Conservation (phyloP, 805 yeast species). For the Ogataea haglerorum region DNA sequence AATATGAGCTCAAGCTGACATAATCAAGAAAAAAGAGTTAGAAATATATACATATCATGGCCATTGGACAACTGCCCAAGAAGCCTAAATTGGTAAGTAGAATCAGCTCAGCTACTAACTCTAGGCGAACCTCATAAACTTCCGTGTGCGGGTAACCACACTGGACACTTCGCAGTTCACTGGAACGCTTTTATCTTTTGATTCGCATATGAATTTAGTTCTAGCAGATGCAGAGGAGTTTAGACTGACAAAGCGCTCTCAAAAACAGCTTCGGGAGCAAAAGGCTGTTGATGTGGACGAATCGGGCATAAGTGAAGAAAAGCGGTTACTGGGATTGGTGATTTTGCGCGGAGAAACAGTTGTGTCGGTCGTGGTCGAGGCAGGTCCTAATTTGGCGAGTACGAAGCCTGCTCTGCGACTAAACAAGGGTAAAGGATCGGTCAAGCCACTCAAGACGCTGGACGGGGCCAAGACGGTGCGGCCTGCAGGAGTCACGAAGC, state of each 20-base stretch:
- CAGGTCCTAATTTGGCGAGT: conserved; percentile 44
- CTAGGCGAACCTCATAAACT: conserved; percentile 65
- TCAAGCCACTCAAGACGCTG: conserved; percentile 28
- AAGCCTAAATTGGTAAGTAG: conserved; percentile 43
- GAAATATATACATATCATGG: conserved; percentile 14
- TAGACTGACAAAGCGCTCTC: conserved; percentile 64
- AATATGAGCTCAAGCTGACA: not conserved
- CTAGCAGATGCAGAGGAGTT: conserved; percentile 81
- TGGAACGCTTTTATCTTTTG: conserved; percentile 85
- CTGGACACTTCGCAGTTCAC: conserved; percentile 74
- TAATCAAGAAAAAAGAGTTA: not conserved
- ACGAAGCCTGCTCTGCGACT: conserved; percentile 32
- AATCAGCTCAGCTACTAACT: conserved; percentile 10
- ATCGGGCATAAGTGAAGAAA: conserved; percentile 53
- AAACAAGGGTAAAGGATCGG: conserved; percentile 32
- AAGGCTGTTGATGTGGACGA: conserved; percentile 27
- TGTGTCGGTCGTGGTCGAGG: conserved; percentile 66
- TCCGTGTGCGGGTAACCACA: conserved; percentile 68
- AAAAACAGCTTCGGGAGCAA: conserved; percentile 19
- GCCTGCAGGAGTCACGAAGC: conserved; percentile 21
- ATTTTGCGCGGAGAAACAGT: conserved; percentile 88
- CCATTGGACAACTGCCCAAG: conserved; percentile 35
- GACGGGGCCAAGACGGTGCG: conserved; percentile 20
- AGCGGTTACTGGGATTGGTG: conserved; percentile 73
- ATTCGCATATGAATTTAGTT: conserved; percentile 83